Evolutionary conservation across 2,329 filamentous ascomycete species (phyloP), one percentile per base, ranked within the genome.

Genomic region (Leptographium lundbergii): DNA sequence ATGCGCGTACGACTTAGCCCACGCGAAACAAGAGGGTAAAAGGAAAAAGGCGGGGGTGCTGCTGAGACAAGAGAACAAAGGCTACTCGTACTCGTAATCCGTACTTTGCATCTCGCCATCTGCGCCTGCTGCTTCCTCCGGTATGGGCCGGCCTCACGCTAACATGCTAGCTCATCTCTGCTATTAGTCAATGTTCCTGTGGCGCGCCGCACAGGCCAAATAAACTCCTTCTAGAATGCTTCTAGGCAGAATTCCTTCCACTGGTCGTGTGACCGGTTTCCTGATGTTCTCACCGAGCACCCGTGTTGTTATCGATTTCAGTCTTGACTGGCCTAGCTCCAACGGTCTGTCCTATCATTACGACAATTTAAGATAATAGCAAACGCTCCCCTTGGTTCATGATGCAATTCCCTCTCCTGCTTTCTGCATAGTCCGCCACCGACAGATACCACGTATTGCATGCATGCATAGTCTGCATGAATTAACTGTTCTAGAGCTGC

Each of bases 141-240:
- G 39, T 42, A 19, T 5, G 39, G 2, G 17, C 19, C 19, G 17
- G 48, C 13, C 24, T 29, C 4, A 13, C 10, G 13, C 27, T 51
- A 51, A 9, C 22, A 5, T 25, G 10, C 32, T 54, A 39, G 53
- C 24, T 3, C 32, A 14, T 1, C 5, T n/a, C 25, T 11, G 10
- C 7, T 14, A 47, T 47, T 48, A 39, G 39, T 7, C 25, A 9
- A 7, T 6, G 3, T 6, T 47, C 24, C 24, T 4, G 22, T 52
- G 36, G 47, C 29, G 36, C n/a, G 22, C 4, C 17, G 51, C 57
- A 48, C n/a, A 51, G 54, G n/a, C 57, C n/a, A 58, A 54, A 53
- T 57, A 62, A 60, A 39, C 56, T 59, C 54, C 60, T 63, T 63
- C 61, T 60, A 63, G 58, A 63, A 59, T 24, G 34, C 56, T 63